Evolutionary conservation across 257 asterid species (phyloP).

Genomic region (Ballota nigra): DNA sequence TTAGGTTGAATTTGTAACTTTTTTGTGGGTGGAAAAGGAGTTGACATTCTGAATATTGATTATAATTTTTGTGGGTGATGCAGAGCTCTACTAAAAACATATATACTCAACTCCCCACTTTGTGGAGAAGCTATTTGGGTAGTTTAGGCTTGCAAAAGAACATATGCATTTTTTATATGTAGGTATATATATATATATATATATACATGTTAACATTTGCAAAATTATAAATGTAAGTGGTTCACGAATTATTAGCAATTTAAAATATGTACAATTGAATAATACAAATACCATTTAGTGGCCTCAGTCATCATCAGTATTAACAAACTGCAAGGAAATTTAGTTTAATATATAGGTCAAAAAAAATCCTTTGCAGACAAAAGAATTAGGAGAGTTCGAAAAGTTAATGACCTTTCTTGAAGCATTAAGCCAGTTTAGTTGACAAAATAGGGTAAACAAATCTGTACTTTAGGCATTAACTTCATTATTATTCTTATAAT

Average conservation of each 20-base stretch:
- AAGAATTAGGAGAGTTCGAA: neutral
- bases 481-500: neutral
- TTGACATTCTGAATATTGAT: neutral
- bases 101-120: neutral
- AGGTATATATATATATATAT: neutral
- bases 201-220: constrained; percentile 14
- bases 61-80: constrained; percentile 13
- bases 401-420: constrained; percentile 5
- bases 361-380: neutral
- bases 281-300: neutral
- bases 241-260: neutral
- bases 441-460: too few species aligned
- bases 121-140: constrained; percentile 7
- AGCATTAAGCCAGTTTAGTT: neutral
- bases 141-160: neutral
- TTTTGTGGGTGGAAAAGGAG: neutral
- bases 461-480: neutral
- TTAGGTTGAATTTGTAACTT: neutral
- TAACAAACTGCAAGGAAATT: neutral
- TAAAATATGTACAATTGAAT: neutral
- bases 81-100: neutral
- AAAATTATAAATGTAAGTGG: constrained; percentile 10
- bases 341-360: neutral
- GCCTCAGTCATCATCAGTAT: neutral
- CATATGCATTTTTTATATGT: neutral